Conservation (phyloP, 2,329 filamentous ascomycete species). For the Amylocarpus encephaloides region DNA sequence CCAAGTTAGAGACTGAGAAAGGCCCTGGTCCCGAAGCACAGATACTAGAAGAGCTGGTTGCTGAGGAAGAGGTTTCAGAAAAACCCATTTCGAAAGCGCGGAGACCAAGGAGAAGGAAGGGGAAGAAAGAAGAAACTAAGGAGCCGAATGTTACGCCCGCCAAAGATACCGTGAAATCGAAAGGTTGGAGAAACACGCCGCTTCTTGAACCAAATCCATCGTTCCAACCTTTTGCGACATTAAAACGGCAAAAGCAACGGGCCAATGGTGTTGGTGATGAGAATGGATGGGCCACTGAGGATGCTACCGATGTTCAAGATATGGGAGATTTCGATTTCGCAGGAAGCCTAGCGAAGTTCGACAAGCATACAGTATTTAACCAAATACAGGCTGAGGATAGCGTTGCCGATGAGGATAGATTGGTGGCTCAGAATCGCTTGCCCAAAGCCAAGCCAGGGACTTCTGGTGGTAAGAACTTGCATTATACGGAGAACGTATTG, state of each 20-base stretch:
- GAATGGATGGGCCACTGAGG: conserved; percentile 92
- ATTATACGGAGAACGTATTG: conserved; percentile 87
- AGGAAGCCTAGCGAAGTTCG: conserved; percentile 84
- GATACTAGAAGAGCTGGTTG: conserved; percentile 23
- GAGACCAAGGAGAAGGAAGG: conserved; percentile 39
- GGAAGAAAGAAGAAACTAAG: conserved; percentile 33
- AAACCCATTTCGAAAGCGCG: conserved; percentile 25
- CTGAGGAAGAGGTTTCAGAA: conserved; percentile 17
- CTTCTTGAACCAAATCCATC: conserved; percentile 56
- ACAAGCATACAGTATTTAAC: conserved; percentile 86
- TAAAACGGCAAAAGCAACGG: conserved; percentile 50
- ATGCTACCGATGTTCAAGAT: conserved; percentile 89
- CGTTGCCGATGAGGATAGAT: conserved; percentile 80
- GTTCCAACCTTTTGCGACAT: conserved; percentile 55
- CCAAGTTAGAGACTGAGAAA: conserved; percentile 30
- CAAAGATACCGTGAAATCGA: conserved; percentile 44
- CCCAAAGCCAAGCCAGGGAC: conserved; percentile 56
- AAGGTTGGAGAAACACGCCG: conserved; percentile 63
- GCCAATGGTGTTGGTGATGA: conserved; percentile 42
- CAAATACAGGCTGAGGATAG: conserved; percentile 85
- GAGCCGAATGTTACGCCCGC: conserved; percentile 38
- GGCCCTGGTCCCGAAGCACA: conserved; percentile 15
- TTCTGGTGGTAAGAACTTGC: conserved; percentile 79
- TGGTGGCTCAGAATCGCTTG: conserved; percentile 81
- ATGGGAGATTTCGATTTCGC: conserved; percentile 94